Evolutionary conservation across 495 filamentous ascomycete species (phyloP), one percentile per base, ranked within the genome.

Genomic region (Penicillium waksmanii): DNA sequence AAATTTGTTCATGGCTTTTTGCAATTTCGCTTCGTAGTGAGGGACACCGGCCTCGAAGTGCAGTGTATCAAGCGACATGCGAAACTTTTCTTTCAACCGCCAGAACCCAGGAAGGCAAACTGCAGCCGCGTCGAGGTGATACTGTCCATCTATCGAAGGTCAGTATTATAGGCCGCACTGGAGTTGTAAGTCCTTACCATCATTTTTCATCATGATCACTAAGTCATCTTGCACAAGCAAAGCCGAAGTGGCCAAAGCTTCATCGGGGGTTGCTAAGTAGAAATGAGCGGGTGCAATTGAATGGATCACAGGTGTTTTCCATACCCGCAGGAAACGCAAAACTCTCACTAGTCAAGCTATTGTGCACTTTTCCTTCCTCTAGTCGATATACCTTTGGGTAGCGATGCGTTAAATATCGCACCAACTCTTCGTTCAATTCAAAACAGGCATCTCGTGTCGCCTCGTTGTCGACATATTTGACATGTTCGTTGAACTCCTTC

Each of bases 101-200:
- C 89, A 92, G 70, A 92, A 93, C 1, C 89, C 89, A 0, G 89
- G 80, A 0, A 93, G 75, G 15, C 92, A 74, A 19, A 91, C 86
- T 7, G 85, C 79, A 18, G 89, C 89, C 3, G 89, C 88, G 1
- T 89, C 78, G 5, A 92, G 81, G 65, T 90, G 87, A 66, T 93
- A 92, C 66, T 91, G 82, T 3, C 87, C 85, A 62, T 93, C 59
- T 62, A 52, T 25, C 31, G 2, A 38, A 38, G 11, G 4, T 31
- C 8, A 31, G 27, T 1, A 31, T 31, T 31, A 31, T 31, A 31
- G 1, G 0, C 27, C 27, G 6, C 27, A 31, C 3, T 31, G 3
- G 27, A 31, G 6, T 0, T 31, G 27, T 31, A 31, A 4, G 0
- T n/a, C 5, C 11, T 38, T 4, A 48, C 59, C 88, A 2, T 73